Base-by-base conservation (phyloP, 2,329 filamentous ascomycete genomes). In the Colletotrichum eleusines region DNA sequence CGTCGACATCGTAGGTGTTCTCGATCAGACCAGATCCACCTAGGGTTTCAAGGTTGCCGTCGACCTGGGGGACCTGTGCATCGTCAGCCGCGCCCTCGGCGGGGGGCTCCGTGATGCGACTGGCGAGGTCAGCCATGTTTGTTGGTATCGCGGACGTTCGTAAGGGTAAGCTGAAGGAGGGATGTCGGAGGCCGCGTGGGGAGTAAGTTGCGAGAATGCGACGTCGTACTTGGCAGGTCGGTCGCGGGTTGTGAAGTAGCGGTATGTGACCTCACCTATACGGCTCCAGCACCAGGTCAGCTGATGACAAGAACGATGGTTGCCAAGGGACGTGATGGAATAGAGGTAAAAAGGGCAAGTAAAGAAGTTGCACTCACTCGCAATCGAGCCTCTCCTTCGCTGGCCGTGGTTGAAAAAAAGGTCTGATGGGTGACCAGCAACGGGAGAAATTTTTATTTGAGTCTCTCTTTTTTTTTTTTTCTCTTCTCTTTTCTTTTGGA, bases 1-100 rank as follows among this genome's bases (percentile, higher is more conserved):
- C 94, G 78, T 97, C 92, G 74, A 99, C 95, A 75, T 96, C 92
- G 81, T 92, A 97, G 69, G 92, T 90, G 5, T 91, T 90, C 80
- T 98, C 93, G 57, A 88, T 81, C 35, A 91, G 83, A 58, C 84
- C 85, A 48, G 89, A 89, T 65, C 86, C 88, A 48, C 81, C 80
- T 26, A 80, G 75, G 33, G 74, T 72, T 57, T 80, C 79, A 46
- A 78, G 76, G 55, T 80, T 76, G 58, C 80, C 81, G 59, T 85
- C 81, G 28, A 77, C 72, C 75, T 83, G 80, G n/a, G 76, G 77
- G 38, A 79, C 31, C 42, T 70, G 66, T 20, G 75, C 61, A n/a
- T 74, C 66, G 31, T 75, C 72, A 14, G 73, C 63, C 11, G 76
- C 73, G 35, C 69, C 75, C 64, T 78, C 80, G 11, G 65, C 75